Conservation (phyloP, 192 early-diverging fungal species). For the Umbelopsis isabellina region DNA sequence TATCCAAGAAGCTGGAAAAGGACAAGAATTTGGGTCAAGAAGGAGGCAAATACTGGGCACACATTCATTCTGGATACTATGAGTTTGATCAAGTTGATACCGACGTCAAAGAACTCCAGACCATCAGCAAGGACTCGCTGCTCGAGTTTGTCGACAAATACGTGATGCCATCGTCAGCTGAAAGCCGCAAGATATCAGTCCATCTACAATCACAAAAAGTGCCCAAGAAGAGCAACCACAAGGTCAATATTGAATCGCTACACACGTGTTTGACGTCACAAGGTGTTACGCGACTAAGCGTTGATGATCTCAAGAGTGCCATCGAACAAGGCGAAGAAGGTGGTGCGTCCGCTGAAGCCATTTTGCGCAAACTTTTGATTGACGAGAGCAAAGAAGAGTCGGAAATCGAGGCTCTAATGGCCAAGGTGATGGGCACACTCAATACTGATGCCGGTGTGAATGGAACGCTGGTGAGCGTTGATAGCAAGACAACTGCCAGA, state of each 20-base stretch:
- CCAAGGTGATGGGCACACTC: slow-evolving; percentile 15
- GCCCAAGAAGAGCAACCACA: neutral
- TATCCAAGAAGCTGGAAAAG: slow-evolving; percentile 77
- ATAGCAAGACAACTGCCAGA: slow-evolving; percentile 31
- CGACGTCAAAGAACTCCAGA: slow-evolving; percentile 40
- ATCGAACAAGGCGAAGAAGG: slow-evolving; percentile 1
- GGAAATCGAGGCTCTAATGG: slow-evolving; percentile 29
- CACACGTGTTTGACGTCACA: slow-evolving; percentile 24
- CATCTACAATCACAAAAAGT: slow-evolving; percentile 49
- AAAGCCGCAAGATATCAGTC: slow-evolving; percentile 45
- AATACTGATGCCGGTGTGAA: slow-evolving; percentile 16
- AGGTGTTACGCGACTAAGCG: neutral
- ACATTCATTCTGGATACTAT: slow-evolving; percentile 80
- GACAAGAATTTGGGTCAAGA: slow-evolving; percentile 86
- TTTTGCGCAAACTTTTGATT: slow-evolving; percentile 26
- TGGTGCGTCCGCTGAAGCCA: slow-evolving; percentile 17
- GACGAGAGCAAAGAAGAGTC: slow-evolving; percentile 34
- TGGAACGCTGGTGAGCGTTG: slow-evolving; percentile 37
- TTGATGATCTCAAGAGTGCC: neutral
- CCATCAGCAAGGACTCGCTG: slow-evolving; percentile 48
- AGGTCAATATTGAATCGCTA: slow-evolving; percentile 4
- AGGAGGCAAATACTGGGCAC: slow-evolving; percentile 71
- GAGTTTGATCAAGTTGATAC: slow-evolving; percentile 33
- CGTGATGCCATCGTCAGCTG: slow-evolving; percentile 52
- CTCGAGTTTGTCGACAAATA: slow-evolving; percentile 59